Percentiles rank a stretch among this genome's conserved stretches.
Evolutionary conservation across 192 early-diverging fungal genomes (phyloP).

Genomic region (Podila verticillata): DNA sequence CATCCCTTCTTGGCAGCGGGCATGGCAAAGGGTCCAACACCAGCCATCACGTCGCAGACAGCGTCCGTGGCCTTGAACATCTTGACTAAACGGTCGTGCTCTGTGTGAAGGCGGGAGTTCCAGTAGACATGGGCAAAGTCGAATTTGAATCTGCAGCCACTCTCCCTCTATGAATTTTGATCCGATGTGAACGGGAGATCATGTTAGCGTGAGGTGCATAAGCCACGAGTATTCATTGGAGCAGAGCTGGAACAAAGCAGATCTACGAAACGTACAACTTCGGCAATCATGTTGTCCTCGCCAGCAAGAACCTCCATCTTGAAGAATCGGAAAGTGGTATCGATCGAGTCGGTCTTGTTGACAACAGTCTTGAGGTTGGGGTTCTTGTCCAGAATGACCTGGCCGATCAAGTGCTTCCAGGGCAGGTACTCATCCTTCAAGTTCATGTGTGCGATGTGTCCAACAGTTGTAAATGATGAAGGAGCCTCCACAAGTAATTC

Average conservation of each 20-base stretch:
- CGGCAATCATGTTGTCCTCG: slow-evolving; percentile 84
- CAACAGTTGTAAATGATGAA: slow-evolving; percentile 84
- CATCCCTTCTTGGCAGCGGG: slow-evolving; percentile 88
- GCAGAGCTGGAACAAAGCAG: background rate
- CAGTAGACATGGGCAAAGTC: slow-evolving; percentile 99
- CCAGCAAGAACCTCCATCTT: slow-evolving; percentile 97
- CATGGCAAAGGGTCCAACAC: slow-evolving; percentile 97
- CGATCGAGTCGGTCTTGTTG: slow-evolving; percentile 96
- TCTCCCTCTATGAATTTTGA: slow-evolving; percentile 73
- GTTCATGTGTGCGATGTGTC: slow-evolving; percentile 99
- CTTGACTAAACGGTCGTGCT: slow-evolving; percentile 92
- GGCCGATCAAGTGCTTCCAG: slow-evolving; percentile 91
- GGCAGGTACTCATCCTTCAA: slow-evolving; percentile 89
- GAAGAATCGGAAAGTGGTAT: slow-evolving; percentile 96
- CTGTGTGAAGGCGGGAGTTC: slow-evolving; percentile 96
- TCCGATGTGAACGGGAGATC: background rate
- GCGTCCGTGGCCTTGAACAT: slow-evolving; percentile 74
- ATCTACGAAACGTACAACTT: slow-evolving; percentile 71
- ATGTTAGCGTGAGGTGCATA: no score
- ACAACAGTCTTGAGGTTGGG: slow-evolving; percentile 89
- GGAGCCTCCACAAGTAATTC: slow-evolving; percentile 78
- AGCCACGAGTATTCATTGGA: no score
- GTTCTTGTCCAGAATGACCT: slow-evolving; percentile 97
- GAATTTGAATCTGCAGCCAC: slow-evolving; percentile 89
- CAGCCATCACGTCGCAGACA: slow-evolving; percentile 96